Evolutionary conservation across 768 basidiomycete genomes (phyloP).

Genomic region (Tricholoma saponaceum): DNA sequence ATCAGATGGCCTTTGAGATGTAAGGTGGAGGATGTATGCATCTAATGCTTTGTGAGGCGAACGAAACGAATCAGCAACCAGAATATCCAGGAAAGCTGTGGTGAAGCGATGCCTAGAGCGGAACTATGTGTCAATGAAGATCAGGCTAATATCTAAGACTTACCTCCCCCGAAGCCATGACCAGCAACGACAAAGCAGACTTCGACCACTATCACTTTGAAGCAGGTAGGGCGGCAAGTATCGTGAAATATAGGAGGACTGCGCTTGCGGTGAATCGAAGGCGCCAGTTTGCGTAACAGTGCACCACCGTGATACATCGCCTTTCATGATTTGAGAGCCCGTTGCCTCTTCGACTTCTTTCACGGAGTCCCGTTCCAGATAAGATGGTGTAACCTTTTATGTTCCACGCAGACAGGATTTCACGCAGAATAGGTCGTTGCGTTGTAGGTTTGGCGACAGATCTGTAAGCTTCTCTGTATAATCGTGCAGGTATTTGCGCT

Average conservation of each 20-base stretch:
- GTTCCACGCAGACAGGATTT: background rate
- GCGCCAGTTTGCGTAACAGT: background rate
- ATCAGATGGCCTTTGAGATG: background rate
- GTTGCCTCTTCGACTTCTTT: background rate
- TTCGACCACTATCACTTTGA: background rate
- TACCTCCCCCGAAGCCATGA: background rate
- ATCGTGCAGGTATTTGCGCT: background rate
- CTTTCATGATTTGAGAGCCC: background rate
- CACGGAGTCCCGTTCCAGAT: background rate
- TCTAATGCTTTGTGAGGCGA: background rate
- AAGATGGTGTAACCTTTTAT: background rate
- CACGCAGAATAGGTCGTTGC: background rate
- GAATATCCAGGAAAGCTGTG: background rate
- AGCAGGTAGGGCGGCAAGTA: background rate
- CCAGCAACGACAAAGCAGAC: background rate
- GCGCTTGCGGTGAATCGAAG: background rate
- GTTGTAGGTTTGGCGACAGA: background rate
- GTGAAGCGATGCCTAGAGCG: background rate
- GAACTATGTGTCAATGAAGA: background rate
- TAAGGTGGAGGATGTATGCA: background rate
- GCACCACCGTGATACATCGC: background rate
- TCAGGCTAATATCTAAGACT: background rate
- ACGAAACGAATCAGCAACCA: background rate
- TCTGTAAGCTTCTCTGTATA: background rate
- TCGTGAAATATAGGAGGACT: background rate